phyloP scores from a whole-genome alignment of 2,329 filamentous ascomycete species.

The Neofusicoccum ribis region DNA sequence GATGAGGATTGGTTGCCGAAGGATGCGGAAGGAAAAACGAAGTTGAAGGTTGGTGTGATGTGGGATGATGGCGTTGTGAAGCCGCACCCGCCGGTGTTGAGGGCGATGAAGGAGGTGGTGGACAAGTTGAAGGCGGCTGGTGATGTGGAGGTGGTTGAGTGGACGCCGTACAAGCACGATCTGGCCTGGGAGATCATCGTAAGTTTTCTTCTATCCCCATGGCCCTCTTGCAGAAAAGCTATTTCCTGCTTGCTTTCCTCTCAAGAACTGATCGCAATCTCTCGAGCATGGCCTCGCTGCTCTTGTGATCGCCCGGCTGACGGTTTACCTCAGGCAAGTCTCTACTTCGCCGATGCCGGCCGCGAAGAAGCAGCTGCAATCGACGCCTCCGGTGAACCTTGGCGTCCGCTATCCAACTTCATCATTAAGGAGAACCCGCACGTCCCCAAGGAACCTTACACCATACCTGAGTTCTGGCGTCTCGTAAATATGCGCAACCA shows the following conservation, averaged over 20 bases:
- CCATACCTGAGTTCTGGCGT: slow-evolving; percentile 45
- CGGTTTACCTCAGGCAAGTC: slow-evolving; percentile 21
- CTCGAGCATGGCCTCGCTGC: no score
- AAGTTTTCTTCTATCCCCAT: slow-evolving; percentile 11
- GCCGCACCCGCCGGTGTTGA: slow-evolving; percentile 65
- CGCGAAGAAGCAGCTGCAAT: slow-evolving; percentile 54
- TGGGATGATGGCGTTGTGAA: slow-evolving; percentile 65
- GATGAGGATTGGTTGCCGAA: slow-evolving; percentile 19
- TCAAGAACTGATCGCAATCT: no score
- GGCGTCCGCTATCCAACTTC: slow-evolving; percentile 58
- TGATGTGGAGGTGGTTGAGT: slow-evolving; percentile 56
- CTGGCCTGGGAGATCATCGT: slow-evolving; percentile 49
- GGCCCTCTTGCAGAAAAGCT: no score
- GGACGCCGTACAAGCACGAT: slow-evolving; percentile 50
- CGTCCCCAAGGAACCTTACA: slow-evolving; percentile 27
- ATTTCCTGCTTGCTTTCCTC: neutral
- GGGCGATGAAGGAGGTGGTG: slow-evolving; percentile 54
- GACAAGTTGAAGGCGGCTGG: slow-evolving; percentile 45
- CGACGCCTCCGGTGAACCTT: slow-evolving; percentile 57
- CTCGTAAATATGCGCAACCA: slow-evolving; percentile 44
- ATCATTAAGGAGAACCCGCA: slow-evolving; percentile 59
- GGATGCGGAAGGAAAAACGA: slow-evolving; percentile 29
- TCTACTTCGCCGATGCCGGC: slow-evolving; percentile 63
- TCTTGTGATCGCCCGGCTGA: neutral
- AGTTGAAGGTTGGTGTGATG: slow-evolving; percentile 61